Percentiles rank a stretch among this genome's conserved stretches.
Evolutionary conservation across 495 filamentous ascomycete species (phyloP).

Genomic region (Penicillium atrosanguineum): DNA sequence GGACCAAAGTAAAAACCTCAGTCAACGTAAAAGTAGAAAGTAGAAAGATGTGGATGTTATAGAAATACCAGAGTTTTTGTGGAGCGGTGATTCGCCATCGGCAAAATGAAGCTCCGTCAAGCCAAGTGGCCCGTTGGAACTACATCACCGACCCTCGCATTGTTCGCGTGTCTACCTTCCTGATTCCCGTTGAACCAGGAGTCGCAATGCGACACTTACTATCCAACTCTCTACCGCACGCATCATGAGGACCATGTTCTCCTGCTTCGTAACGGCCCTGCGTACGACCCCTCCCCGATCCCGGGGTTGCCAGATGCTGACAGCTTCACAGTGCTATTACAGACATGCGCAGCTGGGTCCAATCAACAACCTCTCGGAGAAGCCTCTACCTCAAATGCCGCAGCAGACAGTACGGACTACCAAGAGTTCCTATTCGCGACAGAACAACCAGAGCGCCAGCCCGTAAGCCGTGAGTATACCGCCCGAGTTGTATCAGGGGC

Average conservation of each 20-base stretch:
- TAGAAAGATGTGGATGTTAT: neutral
- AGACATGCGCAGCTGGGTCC: constrained; percentile 32
- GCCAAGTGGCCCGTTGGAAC: constrained; percentile 44
- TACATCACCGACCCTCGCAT: constrained; percentile 18
- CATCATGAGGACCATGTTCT: constrained; percentile 43
- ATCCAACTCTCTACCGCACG: constrained; percentile 16
- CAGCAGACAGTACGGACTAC: constrained; percentile 16
- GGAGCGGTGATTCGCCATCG: constrained; percentile 26
- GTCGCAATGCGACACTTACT: constrained; percentile 45
- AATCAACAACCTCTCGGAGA: constrained; percentile 21
- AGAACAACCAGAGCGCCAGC: constrained; percentile 16
- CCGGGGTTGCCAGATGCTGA: constrained; percentile 22
- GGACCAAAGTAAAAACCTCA: too few relatives aligned
- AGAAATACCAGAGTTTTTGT: neutral
- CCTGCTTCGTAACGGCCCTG: constrained; percentile 39
- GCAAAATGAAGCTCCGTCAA: constrained; percentile 44
- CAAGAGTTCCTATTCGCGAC: constrained; percentile 16
- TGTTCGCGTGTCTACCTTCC: neutral
- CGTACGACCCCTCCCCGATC: constrained; percentile 26
- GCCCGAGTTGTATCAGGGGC: neutral
- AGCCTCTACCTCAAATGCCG: constrained; percentile 11
- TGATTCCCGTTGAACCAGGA: constrained; percentile 2
- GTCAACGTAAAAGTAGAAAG: too few relatives aligned
- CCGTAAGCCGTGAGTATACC: constrained; percentile 33
- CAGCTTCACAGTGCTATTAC: constrained; percentile 35